These are phyloP conservation scores for Apiospora saccharicola DNA, from an alignment of 2,329 filamentous ascomycete genomes.

Conservation along the genomic window DNA sequence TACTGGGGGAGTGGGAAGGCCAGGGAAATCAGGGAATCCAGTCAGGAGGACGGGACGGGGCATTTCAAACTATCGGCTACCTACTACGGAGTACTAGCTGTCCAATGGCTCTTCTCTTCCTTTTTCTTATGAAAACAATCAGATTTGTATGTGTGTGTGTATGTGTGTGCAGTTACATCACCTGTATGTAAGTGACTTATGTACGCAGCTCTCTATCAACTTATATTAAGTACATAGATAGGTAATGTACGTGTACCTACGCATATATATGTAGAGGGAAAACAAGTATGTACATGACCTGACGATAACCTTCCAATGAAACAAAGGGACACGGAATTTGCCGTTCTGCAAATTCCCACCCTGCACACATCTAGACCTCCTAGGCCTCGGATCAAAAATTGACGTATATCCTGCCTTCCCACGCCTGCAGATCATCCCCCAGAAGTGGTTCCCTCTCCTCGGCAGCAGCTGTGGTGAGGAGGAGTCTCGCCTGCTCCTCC, in stretches of 20 bases:
- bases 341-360: background rate
- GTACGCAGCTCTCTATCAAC: too few species aligned
- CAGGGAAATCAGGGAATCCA: slow-evolving; percentile 11
- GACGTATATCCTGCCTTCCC: slow-evolving; percentile 41
- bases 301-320: background rate
- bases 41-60: background rate
- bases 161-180: background rate
- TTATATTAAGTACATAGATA: background rate
- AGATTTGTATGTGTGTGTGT: too few species aligned
- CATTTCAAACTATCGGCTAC: background rate
- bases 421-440: slow-evolving; percentile 32
- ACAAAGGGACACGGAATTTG: background rate
- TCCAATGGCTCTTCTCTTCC: background rate
- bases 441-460: slow-evolving; percentile 18
- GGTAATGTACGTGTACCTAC: background rate
- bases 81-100: too few species aligned
- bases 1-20: background rate
- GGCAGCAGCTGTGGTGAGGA: slow-evolving; percentile 38
- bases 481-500: slow-evolving; percentile 32
- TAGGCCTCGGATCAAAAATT: slow-evolving; percentile 40
- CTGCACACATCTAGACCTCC: background rate
- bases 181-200: background rate
- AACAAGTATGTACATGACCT: background rate
- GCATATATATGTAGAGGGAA: background rate
- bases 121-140: background rate